A percentile compares a stretch with the other conserved stretches of the same genome.
phyloP scores from a whole-genome alignment of 768 basidiomycete species.

The Coprinopsis marcescibilis region DNA sequence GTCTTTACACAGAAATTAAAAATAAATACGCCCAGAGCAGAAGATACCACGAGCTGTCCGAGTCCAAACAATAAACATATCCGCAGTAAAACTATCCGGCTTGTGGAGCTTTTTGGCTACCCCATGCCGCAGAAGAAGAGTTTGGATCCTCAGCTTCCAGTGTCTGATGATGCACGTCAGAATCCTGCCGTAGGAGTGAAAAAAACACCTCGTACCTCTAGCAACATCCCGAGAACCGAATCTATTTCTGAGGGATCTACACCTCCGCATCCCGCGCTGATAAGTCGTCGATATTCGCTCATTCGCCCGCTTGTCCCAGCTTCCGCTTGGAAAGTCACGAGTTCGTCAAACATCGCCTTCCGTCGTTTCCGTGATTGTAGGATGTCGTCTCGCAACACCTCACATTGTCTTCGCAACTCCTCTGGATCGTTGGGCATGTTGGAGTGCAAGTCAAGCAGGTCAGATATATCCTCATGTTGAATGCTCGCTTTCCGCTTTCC shows the following conservation, averaged over 20 bases:
- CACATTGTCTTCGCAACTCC: slow-evolving; percentile 48
- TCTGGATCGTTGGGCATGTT: slow-evolving; percentile 55
- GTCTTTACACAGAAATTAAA: slow-evolving; percentile 3
- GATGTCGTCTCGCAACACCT: slow-evolving; percentile 59
- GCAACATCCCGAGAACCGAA: slow-evolving; percentile 72
- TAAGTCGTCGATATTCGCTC: slow-evolving; percentile 82
- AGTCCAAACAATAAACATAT: background rate
- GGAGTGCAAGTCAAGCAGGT: slow-evolving; percentile 53
- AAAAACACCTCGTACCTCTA: slow-evolving; percentile 54
- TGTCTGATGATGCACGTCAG: slow-evolving; percentile 40
- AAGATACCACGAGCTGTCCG: background rate
- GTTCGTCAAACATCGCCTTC: slow-evolving; percentile 64
- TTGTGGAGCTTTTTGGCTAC: slow-evolving; percentile 25
- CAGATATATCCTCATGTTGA: slow-evolving; percentile 54
- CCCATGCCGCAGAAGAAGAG: slow-evolving; percentile 48
- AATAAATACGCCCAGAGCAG: slow-evolving; percentile 4
- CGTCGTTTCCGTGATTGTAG: slow-evolving; percentile 60
- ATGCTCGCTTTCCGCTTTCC: slow-evolving; percentile 49
- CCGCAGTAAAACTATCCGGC: slow-evolving; percentile 10
- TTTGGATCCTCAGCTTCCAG: slow-evolving; percentile 79
- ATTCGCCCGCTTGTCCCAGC: slow-evolving; percentile 87
- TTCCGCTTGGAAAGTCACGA: slow-evolving; percentile 81
- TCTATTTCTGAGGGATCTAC: slow-evolving; percentile 86
- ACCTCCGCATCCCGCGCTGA: slow-evolving; percentile 87
- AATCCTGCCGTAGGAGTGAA: background rate